Base-by-base conservation (phyloP, 768 basidiomycete genomes). In the Mycena vitilis region DNA sequence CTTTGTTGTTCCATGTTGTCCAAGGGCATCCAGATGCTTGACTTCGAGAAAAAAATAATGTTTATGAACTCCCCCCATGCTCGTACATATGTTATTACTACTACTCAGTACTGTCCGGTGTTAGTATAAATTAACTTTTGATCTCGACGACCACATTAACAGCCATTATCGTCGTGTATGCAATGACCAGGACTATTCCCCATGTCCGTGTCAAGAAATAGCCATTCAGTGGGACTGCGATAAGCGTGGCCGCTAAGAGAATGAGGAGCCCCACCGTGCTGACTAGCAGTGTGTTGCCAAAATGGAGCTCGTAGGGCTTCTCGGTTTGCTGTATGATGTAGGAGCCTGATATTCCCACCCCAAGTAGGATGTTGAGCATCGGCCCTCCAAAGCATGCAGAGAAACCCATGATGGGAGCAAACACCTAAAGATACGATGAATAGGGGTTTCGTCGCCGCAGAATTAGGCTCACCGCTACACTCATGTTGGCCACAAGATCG, bases 401-500 rank as follows among this genome's bases (percentile, higher is more conserved):
- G 79, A 98, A 96, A 25, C 93, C 95, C 96, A 96, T 98, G 74
- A 95, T 89, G 45, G 90, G 96, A 44, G 92, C 95, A 77, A 95
- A 96, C 20, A 88, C 89, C 89, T 93, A 65, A 1, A 49, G 20
- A 18, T 42, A 38, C 40, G 8, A 60, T 63, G 15, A 45, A 34
- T 22, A 34, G 22, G 65, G 37, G 38, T 11, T 48, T 13, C 16
- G 37, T 8, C 42, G 47, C 25, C 30, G 36, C 9, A 57, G 66
- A 48, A 4, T 8, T 36, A 16, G 23, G 36, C 88, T 62, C 81
- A 89, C 93, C 23, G 97, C 97, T 12, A 99, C 95, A 60, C 93
- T 95, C 83, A 95, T 94, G 80, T 99, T 98, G 23, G 98, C 97
- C 8, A 99, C 96, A 23, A 98, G 87, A 80, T 99, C 98, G 0